Evolutionary conservation across 805 yeast species (phyloP), one percentile per base, ranked within the genome.

Genomic region (Saccharomycopsis fibuligera): DNA sequence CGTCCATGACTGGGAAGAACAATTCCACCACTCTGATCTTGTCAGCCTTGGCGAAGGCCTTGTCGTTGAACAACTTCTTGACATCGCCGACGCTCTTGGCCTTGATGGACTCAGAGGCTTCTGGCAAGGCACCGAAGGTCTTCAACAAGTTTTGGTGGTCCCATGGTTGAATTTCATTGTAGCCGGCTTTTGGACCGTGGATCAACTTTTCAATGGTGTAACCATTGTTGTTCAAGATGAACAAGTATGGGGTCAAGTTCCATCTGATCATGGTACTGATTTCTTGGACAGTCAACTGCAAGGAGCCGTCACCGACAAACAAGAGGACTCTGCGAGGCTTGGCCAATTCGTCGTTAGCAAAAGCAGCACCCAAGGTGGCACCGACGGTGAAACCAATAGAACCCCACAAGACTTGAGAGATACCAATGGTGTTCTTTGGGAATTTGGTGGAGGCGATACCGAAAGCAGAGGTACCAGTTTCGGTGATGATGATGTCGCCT

Each of bases 221-320:
- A 37, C 86, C 86, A 51, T 74, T 77, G 56, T 81, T 81, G 64
- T 81, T 81, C 62, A 81, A 68, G 21, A 81, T 67, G 48, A 81
- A 74, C 25, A 81, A 63, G 54, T 78, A 78, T 25, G 86, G 86
- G 25, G 68, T 74, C 44, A 76, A 67, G 16, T 72, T 68, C 70
- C 78, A 71, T 47, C 74, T 68, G 37, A 77, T 60, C 74, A 78
- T 75, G 23, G 83, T 75, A 4, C 83, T 74, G 47, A 81, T 65
- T 59, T 80, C 86, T 56, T 79, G 83, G 29, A 76, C 82, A 0
- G 86, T 78, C 58, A 81, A 68, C 61, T 81, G 86, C 41, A 81
- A 70, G 10, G 86, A 80, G 45, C 86, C 86, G 58, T 81, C 86
- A 55, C 86, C 86, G 37, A 80, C 76, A 56, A 80, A 76, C 35